phyloP scores from a whole-genome alignment of 805 yeast species.

The Sugiyamaella chiloensis region DNA sequence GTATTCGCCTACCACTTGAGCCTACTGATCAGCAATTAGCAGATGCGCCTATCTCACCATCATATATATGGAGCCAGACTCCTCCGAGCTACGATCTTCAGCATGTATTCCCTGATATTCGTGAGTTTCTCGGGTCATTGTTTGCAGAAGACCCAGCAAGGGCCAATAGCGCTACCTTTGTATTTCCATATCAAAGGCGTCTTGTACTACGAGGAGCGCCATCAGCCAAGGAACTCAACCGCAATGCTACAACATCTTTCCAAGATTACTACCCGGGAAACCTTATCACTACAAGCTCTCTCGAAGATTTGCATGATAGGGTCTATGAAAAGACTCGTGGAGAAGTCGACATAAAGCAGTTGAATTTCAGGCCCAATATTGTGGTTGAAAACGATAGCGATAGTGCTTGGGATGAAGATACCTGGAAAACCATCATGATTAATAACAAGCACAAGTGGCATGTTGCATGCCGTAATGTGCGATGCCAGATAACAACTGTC shows the following conservation, averaged over 20 bases:
- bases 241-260: slow-evolving; percentile 22
- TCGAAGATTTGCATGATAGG: slow-evolving; percentile 25
- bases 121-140: slow-evolving; percentile 14
- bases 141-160: slow-evolving; percentile 8
- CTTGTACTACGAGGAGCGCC: slow-evolving; percentile 21
- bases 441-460: slow-evolving; percentile 26
- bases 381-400: slow-evolving; percentile 29
- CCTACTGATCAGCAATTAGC: slow-evolving; percentile 10
- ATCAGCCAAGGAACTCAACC: slow-evolving; percentile 14
- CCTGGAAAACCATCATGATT: slow-evolving; percentile 29
- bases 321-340: slow-evolving; percentile 22
- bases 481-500: slow-evolving; percentile 35
- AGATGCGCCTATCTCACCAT: slow-evolving; percentile 10
- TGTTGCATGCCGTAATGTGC: slow-evolving; percentile 28
- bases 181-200: slow-evolving; percentile 27
- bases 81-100: slow-evolving; percentile 28
- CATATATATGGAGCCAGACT: slow-evolving; percentile 30
- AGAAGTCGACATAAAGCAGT: slow-evolving; percentile 19
- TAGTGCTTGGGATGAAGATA: slow-evolving; percentile 35
- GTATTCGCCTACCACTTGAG: slow-evolving; percentile 21
- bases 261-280: slow-evolving; percentile 35
- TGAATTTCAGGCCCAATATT: slow-evolving; percentile 35
- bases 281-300: slow-evolving; percentile 28
- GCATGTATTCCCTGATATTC: slow-evolving; percentile 19
- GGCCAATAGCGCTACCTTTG: slow-evolving; percentile 20